A percentile compares a stretch with the other conserved stretches of the same genome.
phyloP scores from a whole-genome alignment of 2,329 filamentous ascomycete species.

The Thielaviopsis populi region DNA sequence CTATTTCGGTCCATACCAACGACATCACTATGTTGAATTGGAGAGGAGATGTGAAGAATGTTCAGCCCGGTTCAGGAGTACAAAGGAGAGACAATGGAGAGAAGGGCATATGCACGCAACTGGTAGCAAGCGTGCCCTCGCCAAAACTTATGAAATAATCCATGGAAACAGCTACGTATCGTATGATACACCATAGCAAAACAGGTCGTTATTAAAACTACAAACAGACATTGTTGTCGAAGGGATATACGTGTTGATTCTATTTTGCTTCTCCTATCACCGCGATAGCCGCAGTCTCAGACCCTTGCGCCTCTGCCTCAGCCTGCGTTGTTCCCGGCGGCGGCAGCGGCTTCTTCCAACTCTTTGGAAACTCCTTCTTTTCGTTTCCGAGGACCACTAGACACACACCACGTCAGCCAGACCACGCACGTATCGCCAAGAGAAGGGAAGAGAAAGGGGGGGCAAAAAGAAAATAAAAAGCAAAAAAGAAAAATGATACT shows the following conservation, averaged over 20 bases:
- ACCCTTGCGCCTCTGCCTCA: neutral
- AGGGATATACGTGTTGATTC: neutral
- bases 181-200: too few species aligned
- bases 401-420: neutral
- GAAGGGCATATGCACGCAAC: too few species aligned
- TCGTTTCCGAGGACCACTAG: conserved; percentile 7
- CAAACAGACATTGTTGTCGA: neutral
- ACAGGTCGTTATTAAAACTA: neutral
- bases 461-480: neutral
- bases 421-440: neutral
- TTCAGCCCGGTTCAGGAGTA: too few species aligned
- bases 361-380: conserved; percentile 8
- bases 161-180: too few species aligned
- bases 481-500: neutral
- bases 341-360: neutral
- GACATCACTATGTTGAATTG: too few species aligned
- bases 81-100: too few species aligned
- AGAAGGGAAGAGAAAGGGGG: neutral
- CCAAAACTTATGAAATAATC: too few species aligned
- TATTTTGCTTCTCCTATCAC: neutral
- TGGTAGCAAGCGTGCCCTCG: too few species aligned
- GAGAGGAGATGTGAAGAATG: too few species aligned
- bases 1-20: too few species aligned
- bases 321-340: neutral
- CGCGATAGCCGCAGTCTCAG: neutral